phyloP scores from a whole-genome alignment of 2,329 filamentous ascomycete species.

The Botrytis fragariae region DNA sequence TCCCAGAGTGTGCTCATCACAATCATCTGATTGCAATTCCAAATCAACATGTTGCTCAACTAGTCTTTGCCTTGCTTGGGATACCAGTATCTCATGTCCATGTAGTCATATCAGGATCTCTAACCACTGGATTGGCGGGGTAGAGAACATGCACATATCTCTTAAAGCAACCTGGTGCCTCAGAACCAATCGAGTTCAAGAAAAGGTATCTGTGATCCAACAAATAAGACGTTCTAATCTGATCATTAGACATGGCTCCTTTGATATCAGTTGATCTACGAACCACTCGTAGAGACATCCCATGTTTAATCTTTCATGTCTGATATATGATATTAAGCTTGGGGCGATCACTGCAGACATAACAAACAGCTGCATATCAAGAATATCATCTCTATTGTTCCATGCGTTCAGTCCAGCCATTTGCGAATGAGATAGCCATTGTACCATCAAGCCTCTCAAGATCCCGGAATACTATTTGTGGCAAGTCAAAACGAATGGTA shows the following conservation, averaged over 20 bases:
- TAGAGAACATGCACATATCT: background rate
- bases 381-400: background rate
- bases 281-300: background rate
- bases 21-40: background rate
- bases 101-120: background rate
- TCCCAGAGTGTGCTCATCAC: background rate
- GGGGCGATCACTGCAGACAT: background rate
- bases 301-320: too few relatives aligned
- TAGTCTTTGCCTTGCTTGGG: too few relatives aligned
- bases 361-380: background rate
- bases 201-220: background rate
- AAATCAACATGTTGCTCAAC: background rate
- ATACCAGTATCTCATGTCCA: background rate
- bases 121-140: background rate
- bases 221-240: background rate
- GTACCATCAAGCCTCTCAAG: background rate
- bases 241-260: background rate
- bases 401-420: background rate
- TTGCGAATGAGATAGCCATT: background rate
- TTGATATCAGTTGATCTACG: too few relatives aligned
- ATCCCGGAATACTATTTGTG: background rate
- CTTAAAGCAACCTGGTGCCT: background rate
- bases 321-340: background rate
- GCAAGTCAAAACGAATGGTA: background rate
- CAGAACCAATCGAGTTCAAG: background rate